These are phyloP conservation scores for Mycena alexandri DNA, from an alignment of 768 basidiomycete species.

Conservation along the genomic window DNA sequence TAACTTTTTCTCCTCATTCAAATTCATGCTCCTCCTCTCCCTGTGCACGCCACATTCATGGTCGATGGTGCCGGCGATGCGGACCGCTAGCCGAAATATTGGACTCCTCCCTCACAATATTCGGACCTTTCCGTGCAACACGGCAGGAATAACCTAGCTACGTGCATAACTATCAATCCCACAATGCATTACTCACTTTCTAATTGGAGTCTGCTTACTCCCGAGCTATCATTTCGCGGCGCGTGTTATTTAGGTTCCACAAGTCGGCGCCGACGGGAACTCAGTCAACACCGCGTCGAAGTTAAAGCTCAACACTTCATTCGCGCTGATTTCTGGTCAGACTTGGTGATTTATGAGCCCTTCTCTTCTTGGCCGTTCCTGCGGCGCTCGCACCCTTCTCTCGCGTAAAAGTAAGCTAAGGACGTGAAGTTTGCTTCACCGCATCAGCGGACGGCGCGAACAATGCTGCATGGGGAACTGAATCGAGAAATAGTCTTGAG, in stretches of 20 bases:
- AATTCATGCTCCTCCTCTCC: no score
- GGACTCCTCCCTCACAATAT: no score
- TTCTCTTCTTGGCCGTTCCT: constrained; percentile 5
- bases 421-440: constrained; percentile 3
- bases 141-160: not conserved
- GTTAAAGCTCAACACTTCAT: not conserved
- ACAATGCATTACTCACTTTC: constrained; percentile 5
- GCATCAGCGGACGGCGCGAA: constrained; percentile 2
- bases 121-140: no score
- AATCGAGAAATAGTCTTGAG: not conserved
- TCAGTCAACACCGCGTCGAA: no score
- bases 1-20: no score
- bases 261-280: constrained; percentile 6
- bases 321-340: not conserved
- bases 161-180: constrained; percentile 5
- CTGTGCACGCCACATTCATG: no score
- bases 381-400: constrained; percentile 5
- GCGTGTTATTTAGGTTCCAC: not conserved
- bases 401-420: not conserved
- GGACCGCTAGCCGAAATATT: no score
- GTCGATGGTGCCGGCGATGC: no score
- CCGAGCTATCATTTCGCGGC: not conserved
- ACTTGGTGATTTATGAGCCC: constrained; percentile 1
- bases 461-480: constrained; percentile 5
- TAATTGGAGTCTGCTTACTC: constrained; percentile 2